phyloP scores from a whole-genome alignment of 768 basidiomycete species.

The Suillus subaureus region DNA sequence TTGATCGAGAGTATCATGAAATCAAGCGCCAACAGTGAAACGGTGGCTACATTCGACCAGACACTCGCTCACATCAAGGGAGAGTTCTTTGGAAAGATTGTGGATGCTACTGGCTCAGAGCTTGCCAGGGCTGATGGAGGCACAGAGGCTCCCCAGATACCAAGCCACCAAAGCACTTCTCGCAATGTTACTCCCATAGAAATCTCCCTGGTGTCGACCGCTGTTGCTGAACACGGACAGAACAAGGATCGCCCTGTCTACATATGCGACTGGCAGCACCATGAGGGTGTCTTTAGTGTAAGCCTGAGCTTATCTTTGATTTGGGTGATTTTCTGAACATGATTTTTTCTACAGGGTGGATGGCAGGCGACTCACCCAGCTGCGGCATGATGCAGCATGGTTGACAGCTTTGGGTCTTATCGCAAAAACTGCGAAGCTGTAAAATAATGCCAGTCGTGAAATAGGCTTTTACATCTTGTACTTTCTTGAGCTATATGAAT shows the following conservation, averaged over 20 bases:
- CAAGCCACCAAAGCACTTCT: slow-evolving; percentile 4
- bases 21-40: slow-evolving; percentile 7
- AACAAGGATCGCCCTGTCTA: slow-evolving; percentile 20
- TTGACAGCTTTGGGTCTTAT: not conserved
- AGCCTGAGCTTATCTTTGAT: slow-evolving; percentile 1
- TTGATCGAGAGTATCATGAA: slow-evolving; percentile 27
- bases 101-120: slow-evolving; percentile 16
- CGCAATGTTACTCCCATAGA: slow-evolving; percentile 21
- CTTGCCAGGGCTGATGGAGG: slow-evolving; percentile 25
- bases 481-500: not conserved
- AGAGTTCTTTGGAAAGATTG: slow-evolving; percentile 20
- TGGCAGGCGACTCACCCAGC: slow-evolving; percentile 8
- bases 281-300: slow-evolving; percentile 25
- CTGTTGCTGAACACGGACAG: slow-evolving; percentile 20
- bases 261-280: slow-evolving; percentile 26
- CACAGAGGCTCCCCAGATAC: not conserved
- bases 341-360: slow-evolving; percentile 5
- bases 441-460: not conserved
- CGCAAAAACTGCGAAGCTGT: not conserved
- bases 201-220: slow-evolving; percentile 23
- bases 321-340: not conserved
- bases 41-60: slow-evolving; percentile 16
- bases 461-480: not conserved
- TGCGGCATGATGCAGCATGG: not conserved
- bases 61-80: slow-evolving; percentile 17